Base-by-base conservation (phyloP, 768 basidiomycete genomes). In the Dentipellis sp. region DNA sequence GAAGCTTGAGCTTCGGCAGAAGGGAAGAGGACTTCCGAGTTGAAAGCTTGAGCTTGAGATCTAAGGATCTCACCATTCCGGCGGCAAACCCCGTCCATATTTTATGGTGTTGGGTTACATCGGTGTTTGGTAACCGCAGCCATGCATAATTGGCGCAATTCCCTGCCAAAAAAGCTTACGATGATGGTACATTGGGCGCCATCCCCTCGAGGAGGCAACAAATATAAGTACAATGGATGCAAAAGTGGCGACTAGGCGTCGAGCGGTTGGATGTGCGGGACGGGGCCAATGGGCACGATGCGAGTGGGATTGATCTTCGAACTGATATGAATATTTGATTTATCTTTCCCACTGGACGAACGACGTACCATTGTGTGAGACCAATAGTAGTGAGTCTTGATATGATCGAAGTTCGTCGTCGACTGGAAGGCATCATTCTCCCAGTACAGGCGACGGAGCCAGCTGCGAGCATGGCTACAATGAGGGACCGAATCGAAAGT, bases 361-460 rank as follows among this genome's bases (percentile, higher is more conserved):
- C 19, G 40, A 59, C 57, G 12, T 29, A 82, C 80, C 56, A 65
- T 56, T 1, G 71, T 38, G 57, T 82, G 82, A 39, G 80, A 81
- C 82, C 83, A 86, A 60, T 81, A 88, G 63, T 88, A 88, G 63
- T 82, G 78, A 1, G 77, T 80, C 71, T 88, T 88, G 74, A 90
- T 89, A 70, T 97, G 94, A 14, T 89, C 81, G 66, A 97, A 97
- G 66, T 94, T 76, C 39, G 94, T 94, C 16, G 86, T 83, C 6
- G 82, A 79, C 68, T 84, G 83, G 82, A 99, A 98, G 4, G 92
- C 91, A 0, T 84, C 71, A 62, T 86, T 75, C 59, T 86, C 88
- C 94, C 93, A 97, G 76, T 99, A 98, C 17, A 97, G 72, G 66
- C 86, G 85, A 69, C 83, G 84, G 72, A 90, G 64, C 88, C 91